Evolutionary conservation across 345 rosid genomes (phyloP), one percentile per base, ranked within the genome.

Genomic region (Dovyalis caffra): DNA sequence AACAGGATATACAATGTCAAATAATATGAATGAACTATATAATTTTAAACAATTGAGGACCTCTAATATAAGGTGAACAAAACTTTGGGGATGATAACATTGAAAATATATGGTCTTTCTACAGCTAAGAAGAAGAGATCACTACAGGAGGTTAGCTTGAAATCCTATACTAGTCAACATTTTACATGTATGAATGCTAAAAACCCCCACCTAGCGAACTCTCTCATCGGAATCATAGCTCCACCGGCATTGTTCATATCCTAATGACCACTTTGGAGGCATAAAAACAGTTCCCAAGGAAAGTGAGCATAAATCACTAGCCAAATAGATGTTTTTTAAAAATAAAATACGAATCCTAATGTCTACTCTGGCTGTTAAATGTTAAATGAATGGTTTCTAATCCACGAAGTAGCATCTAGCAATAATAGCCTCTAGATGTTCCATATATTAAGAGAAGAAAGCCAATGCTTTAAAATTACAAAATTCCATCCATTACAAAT

Each of bases 191-290:
- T 31, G 70, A 69, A 15, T 66, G n/a, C 69, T 25, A 66, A 35
- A 78, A 69, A 64, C 28, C 69, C 80, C 45, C 77, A 94, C 98
- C 97, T 91, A 97, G 21, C 76, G 82, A 81, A 94, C 97, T 85
- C 89, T 88, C 79, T 83, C 68, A 66, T 84, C 95, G 77, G 95
- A 91, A 83, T 84, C 88, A 81, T 94, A 94, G 86, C 97, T 92
- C 92, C 93, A 94, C 49, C 97, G 95, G 76, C 97, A 94, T 75
- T 94, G 98, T 5, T 94, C 97, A 82, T 92, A 94, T 61, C 98
- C 98, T 65, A 94, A 77, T 51, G 98, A 87, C 98, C 98, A 94
- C 85, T 90, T 92, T 51, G 98, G 97, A 67, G 97, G 97, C 97
- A 94, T 94, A 83, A 92, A 92, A 32, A 90, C 84, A 45, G 95